Conservation (phyloP, 2,329 filamentous ascomycete genomes). For the Aspergillus sp. region DNA sequence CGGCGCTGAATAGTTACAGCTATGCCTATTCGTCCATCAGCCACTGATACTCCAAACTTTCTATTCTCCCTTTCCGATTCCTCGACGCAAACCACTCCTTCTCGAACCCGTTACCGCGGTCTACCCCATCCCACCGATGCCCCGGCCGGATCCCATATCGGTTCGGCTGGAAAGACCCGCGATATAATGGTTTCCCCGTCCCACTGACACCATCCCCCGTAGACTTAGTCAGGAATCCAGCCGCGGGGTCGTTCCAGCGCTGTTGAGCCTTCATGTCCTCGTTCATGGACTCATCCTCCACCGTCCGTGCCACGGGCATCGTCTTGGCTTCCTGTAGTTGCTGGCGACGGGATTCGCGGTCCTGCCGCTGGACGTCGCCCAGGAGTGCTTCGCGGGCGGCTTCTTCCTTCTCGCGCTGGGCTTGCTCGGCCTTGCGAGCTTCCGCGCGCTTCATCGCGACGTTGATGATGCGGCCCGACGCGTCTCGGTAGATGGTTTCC, state of each 20-base stretch:
- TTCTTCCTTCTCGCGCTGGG: slow-evolving; percentile 56
- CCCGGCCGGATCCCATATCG: slow-evolving; percentile 88
- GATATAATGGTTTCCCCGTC: slow-evolving; percentile 60
- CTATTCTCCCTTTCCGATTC: slow-evolving; percentile 67
- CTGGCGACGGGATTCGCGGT: slow-evolving; percentile 57
- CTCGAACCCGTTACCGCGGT: slow-evolving; percentile 89
- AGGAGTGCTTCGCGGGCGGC: slow-evolving; percentile 62
- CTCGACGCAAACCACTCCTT: slow-evolving; percentile 82
- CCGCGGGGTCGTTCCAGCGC: slow-evolving; percentile 92
- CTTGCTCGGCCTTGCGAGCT: slow-evolving; percentile 68
- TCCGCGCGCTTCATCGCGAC: slow-evolving; percentile 84
- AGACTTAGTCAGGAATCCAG: slow-evolving; percentile 59
- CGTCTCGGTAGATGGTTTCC: slow-evolving; percentile 92
- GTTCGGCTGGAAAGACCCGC: slow-evolving; percentile 76
- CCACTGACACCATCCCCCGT: slow-evolving; percentile 37
- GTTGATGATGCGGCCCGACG: slow-evolving; percentile 88
- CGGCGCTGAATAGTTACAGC: background rate
- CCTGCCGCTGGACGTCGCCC: slow-evolving; percentile 74
- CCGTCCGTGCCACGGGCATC: slow-evolving; percentile 68
- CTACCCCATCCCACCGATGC: slow-evolving; percentile 94
- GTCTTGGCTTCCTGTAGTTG: slow-evolving; percentile 70
- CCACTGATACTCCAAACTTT: slow-evolving; percentile 83
- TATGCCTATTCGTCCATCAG: slow-evolving; percentile 74
- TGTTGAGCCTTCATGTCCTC: slow-evolving; percentile 65
- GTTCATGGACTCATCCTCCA: slow-evolving; percentile 84